These are phyloP conservation scores for Bombardia bombarda DNA, from an alignment of 495 filamentous ascomycete species.

Conservation along the genomic window DNA sequence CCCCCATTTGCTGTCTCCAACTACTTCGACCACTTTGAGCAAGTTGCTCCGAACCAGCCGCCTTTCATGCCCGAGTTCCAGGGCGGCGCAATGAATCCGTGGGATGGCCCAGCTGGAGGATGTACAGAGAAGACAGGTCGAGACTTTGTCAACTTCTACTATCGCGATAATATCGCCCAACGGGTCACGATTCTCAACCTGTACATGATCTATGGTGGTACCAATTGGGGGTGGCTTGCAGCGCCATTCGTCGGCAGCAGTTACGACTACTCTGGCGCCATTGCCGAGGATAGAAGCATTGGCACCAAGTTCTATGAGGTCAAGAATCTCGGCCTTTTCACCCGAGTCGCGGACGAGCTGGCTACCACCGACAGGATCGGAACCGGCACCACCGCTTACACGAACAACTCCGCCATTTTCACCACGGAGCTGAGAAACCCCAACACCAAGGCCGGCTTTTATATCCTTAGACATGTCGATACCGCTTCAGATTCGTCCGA, in stretches of 20 bases:
- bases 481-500: conserved; percentile 39
- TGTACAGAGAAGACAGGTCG: conserved; percentile 31
- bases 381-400: conserved; percentile 27
- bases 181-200: conserved; percentile 34
- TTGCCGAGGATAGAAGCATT: conserved; percentile 49
- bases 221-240: conserved; percentile 41
- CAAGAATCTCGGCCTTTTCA: conserved; percentile 50
- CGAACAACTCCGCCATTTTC: conserved; percentile 38
- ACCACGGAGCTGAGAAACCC: conserved; percentile 49
- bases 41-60: conserved; percentile 26
- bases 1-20: conserved; percentile 11
- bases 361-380: conserved; percentile 38
- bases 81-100: conserved; percentile 54
- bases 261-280: conserved; percentile 54
- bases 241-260: conserved; percentile 27
- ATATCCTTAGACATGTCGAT: conserved; percentile 44
- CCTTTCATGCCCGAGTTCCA: conserved; percentile 58
- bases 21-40: conserved; percentile 14
- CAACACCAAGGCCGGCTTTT: conserved; percentile 47
- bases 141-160: conserved; percentile 51
- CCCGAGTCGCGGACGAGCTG: conserved; percentile 36
- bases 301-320: conserved; percentile 52
- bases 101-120: conserved; percentile 47
- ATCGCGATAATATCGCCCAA: conserved; percentile 43
- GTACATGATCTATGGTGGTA: conserved; percentile 52